A percentile compares a stretch with the other conserved stretches of the same genome.
phyloP scores from a whole-genome alignment of 805 yeast species.

The Candida bentonensis region DNA sequence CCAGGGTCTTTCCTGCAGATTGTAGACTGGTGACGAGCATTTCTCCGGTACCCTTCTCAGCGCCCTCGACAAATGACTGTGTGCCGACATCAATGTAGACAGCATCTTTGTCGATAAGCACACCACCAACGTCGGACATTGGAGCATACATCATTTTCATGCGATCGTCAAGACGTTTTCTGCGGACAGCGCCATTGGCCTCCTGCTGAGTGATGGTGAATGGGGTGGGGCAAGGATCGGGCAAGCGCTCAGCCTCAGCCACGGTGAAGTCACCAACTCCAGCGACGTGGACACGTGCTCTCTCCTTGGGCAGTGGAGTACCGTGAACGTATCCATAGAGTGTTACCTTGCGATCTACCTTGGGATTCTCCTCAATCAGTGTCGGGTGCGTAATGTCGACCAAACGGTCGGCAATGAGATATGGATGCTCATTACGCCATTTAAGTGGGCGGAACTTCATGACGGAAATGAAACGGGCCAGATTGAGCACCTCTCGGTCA shows the following conservation, averaged over 20 bases:
- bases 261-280: constrained; percentile 88
- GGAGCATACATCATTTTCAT: constrained; percentile 95
- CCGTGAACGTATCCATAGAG: constrained; percentile 93
- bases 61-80: constrained; percentile 41
- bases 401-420: constrained; percentile 76
- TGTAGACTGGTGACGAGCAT: constrained; percentile 72
- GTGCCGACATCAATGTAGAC: constrained; percentile 78
- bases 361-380: constrained; percentile 58
- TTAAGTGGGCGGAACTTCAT: constrained; percentile 98
- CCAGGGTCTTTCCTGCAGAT: constrained; percentile 44
- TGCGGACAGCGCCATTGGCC: constrained; percentile 36
- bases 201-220: constrained; percentile 74
- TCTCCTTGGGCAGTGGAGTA: constrained; percentile 55
- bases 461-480: constrained; percentile 84
- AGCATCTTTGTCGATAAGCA: constrained; percentile 91
- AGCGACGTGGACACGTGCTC: constrained; percentile 79
- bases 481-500: constrained; percentile 84
- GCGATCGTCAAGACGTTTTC: constrained; percentile 86
- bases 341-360: constrained; percentile 80
- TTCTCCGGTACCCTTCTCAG: constrained; percentile 75
- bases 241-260: constrained; percentile 68
- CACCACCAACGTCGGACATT: constrained; percentile 99
- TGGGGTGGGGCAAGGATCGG: constrained; percentile 99
- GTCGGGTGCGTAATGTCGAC: constrained; percentile 93
- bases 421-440: constrained; percentile 98